Evolutionary conservation across 371 early-diverging fungal genomes (phyloP).

Genomic region (Syncephalastrum contaminatum): DNA sequence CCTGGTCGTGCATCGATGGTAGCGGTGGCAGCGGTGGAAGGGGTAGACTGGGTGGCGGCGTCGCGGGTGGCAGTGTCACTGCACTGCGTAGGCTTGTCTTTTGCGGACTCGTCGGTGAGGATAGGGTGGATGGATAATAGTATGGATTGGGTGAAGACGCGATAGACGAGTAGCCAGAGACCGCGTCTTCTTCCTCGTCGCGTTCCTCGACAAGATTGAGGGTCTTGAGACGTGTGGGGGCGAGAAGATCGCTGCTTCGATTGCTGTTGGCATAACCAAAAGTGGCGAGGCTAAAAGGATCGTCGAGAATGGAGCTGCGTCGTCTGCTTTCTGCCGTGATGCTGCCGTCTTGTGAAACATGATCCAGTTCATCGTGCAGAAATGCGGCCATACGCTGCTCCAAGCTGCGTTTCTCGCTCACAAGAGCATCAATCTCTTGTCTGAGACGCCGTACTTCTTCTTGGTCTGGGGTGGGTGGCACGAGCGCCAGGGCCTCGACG

Average conservation of each 20-base stretch:
- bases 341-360: no score
- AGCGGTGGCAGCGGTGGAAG: slow-evolving; percentile 11
- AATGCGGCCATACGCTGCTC: slow-evolving; percentile 17
- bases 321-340: no score
- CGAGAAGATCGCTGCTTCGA: no score
- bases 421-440: slow-evolving; percentile 12
- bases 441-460: background rate
- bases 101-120: no score
- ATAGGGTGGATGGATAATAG: no score
- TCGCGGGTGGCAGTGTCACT: slow-evolving; percentile 9
- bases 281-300: no score
- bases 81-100: no score
- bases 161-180: slow-evolving; percentile 13
- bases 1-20: no score
- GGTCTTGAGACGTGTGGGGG: background rate
- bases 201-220: slow-evolving; percentile 12
- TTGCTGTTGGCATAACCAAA: no score
- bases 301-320: no score
- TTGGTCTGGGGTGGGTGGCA: no score
- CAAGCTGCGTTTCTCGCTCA: slow-evolving; percentile 11
- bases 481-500: no score
- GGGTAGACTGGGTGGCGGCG: slow-evolving; percentile 14
- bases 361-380: slow-evolving; percentile 15
- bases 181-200: slow-evolving; percentile 13
- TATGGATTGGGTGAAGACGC: slow-evolving; percentile 9